A percentile compares a stretch with the other conserved stretches of the same genome.
Evolutionary conservation across 352 stramenopile genomes (phyloP).

Genomic region (Phytophthora uliginosa): DNA sequence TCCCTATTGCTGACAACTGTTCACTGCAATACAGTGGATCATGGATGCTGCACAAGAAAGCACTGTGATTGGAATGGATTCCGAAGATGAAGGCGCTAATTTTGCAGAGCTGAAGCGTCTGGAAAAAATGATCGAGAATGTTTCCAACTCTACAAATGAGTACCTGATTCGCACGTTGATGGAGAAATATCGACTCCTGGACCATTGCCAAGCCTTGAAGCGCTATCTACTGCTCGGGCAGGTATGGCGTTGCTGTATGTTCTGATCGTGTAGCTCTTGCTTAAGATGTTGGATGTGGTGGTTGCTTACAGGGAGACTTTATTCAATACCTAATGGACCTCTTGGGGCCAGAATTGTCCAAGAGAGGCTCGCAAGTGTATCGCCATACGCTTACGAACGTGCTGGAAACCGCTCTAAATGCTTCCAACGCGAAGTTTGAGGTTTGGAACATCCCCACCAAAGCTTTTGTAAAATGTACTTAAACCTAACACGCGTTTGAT

Average conservation of each 20-base stretch:
- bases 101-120: conserved; percentile 80
- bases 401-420: conserved; percentile 95
- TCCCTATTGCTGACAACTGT: not conserved
- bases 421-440: conserved; percentile 97
- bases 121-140: conserved; percentile 83
- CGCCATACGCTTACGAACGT: conserved; percentile 96
- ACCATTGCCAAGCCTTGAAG: conserved; percentile 97
- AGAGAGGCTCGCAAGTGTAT: conserved; percentile 94
- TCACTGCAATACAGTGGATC: conserved; percentile 61
- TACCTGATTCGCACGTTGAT: conserved; percentile 94
- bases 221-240: conserved; percentile 99
- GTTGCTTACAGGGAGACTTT: conserved; percentile 92
- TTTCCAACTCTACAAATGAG: conserved; percentile 86
- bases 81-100: conserved; percentile 66
- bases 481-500: not conserved
- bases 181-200: conserved; percentile 94
- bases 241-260: conserved; percentile 36
- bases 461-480: not conserved
- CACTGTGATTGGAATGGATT: conserved; percentile 54
- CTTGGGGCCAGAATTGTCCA: conserved; percentile 91
- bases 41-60: conserved; percentile 68
- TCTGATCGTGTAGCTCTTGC: not conserved
- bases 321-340: conserved; percentile 97
- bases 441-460: conserved; percentile 42
- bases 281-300: not conserved